phyloP scores from a whole-genome alignment of 2,329 filamentous ascomycete species.

The Pseudogymnoascus sp. region DNA sequence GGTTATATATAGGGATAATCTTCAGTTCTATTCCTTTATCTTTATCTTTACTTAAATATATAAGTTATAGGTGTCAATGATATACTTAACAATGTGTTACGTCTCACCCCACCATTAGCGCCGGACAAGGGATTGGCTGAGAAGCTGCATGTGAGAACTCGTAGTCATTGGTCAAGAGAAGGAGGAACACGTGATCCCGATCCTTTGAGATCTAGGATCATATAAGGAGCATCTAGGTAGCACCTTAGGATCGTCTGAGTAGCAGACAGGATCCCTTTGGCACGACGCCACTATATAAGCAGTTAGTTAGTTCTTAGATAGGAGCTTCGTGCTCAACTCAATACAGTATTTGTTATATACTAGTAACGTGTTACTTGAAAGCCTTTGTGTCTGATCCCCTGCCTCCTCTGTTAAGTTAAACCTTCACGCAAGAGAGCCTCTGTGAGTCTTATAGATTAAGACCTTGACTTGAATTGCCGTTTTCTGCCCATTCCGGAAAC shows the following conservation, averaged over 20 bases:
- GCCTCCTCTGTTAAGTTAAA: too few relatives aligned
- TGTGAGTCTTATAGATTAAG: too few relatives aligned
- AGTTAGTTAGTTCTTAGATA: background rate
- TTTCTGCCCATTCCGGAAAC: background rate
- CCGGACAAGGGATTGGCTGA: background rate
- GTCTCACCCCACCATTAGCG: too few relatives aligned
- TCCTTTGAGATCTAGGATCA: background rate
- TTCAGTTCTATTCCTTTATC: background rate
- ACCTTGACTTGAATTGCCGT: too few relatives aligned
- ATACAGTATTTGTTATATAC: background rate
- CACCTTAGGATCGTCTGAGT: background rate
- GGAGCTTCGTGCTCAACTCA: too few relatives aligned
- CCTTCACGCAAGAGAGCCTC: too few relatives aligned
- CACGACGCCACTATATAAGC: background rate
- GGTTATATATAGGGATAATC: constrained; percentile 4
- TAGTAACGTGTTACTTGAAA: too few relatives aligned
- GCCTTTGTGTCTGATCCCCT: too few relatives aligned
- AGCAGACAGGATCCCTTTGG: background rate
- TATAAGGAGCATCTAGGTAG: too few relatives aligned
- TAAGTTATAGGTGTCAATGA: constrained; percentile 5
- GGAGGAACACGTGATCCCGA: background rate
- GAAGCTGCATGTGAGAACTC: background rate
- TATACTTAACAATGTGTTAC: constrained; percentile 5
- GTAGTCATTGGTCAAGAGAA: background rate
- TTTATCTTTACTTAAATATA: background rate